phyloP scores from a whole-genome alignment of 1,139 yeast genomes.

The Williopsis jadinii region DNA sequence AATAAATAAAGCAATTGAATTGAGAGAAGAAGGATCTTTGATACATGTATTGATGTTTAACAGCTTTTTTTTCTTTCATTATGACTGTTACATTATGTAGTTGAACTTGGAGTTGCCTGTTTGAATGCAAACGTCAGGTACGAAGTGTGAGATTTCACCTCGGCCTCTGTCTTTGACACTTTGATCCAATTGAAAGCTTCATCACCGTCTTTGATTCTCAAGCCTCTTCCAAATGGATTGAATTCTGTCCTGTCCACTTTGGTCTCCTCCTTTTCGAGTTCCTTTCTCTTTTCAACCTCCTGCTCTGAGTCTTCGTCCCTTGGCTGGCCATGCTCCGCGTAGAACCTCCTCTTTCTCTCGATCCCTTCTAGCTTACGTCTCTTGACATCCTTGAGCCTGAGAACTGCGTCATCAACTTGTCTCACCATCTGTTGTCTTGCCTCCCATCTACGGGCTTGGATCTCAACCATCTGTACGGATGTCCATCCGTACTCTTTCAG shows the following conservation, averaged over 20 bases:
- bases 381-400: conserved; percentile 75
- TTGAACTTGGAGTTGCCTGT: conserved; percentile 10
- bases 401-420: conserved; percentile 72
- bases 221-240: conserved; percentile 83
- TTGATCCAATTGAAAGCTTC: conserved; percentile 69
- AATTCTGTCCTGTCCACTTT: conserved; percentile 45
- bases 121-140: conserved; percentile 83
- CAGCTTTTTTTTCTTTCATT: too few relatives aligned
- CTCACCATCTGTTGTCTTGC: conserved; percentile 87
- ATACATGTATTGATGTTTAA: too few relatives aligned
- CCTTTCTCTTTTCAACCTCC: conserved; percentile 21
- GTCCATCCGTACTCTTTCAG: conserved; percentile 76
- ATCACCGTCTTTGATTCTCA: conserved; percentile 82
- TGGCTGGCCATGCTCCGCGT: conserved; percentile 21
- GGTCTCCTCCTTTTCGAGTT: conserved; percentile 24
- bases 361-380: conserved; percentile 69
- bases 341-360: conserved; percentile 43
- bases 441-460: conserved; percentile 82
- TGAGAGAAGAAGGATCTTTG: too few relatives aligned
- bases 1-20: too few relatives aligned
- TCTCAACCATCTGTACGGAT: conserved; percentile 90
- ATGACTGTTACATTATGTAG: background rate
- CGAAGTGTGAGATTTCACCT: conserved; percentile 89
- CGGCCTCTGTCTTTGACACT: conserved; percentile 76
- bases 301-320: conserved; percentile 9